These are phyloP conservation scores for Tricholomella constricta DNA, from an alignment of 768 basidiomycete species.

Conservation along the genomic window DNA sequence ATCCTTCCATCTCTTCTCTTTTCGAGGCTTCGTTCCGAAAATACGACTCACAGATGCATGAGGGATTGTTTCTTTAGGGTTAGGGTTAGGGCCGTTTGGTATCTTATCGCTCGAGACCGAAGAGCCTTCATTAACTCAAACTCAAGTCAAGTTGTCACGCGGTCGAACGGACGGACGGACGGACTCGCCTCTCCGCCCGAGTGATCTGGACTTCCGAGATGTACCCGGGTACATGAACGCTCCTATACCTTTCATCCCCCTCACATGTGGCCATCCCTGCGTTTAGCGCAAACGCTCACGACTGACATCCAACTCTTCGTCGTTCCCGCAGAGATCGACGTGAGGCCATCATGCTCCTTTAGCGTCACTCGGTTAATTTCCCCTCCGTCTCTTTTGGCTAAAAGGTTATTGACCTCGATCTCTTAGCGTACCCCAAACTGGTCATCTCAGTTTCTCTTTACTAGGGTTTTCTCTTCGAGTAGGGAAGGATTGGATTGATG, in stretches of 20 bases:
- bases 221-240: too few relatives aligned
- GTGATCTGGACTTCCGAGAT: neutral
- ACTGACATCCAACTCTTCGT: neutral
- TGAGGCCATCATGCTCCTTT: conserved; percentile 4
- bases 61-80: neutral
- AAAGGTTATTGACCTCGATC: neutral
- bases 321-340: conserved; percentile 2
- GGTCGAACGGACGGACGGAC: neutral
- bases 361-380: neutral
- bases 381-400: too few relatives aligned
- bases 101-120: too few relatives aligned
- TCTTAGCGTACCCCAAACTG: neutral
- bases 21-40: neutral
- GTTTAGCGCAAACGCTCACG: too few relatives aligned
- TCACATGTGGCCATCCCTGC: too few relatives aligned
- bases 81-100: too few relatives aligned
- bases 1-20: neutral
- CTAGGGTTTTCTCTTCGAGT: too few relatives aligned
- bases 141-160: too few relatives aligned
- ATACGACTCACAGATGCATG: neutral
- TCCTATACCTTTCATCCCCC: neutral
- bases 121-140: neutral
- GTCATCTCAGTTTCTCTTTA: too few relatives aligned
- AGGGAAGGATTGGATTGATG: too few relatives aligned
- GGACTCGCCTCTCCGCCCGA: too few relatives aligned